Evolutionary conservation across 768 basidiomycete genomes (phyloP).

Genomic region (Xerocomellus dryophilus): DNA sequence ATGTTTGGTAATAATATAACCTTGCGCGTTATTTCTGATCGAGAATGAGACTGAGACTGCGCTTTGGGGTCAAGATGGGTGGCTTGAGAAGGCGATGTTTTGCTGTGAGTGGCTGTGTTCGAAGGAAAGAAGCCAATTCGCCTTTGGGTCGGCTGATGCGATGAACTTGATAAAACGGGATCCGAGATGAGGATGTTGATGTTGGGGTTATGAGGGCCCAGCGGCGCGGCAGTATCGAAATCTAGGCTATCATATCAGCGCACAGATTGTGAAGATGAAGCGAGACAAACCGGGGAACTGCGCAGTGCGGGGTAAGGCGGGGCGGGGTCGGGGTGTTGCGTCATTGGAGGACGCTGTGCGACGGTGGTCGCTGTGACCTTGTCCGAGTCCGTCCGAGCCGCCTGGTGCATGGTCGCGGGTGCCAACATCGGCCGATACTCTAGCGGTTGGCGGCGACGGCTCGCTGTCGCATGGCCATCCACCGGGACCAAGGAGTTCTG

Average conservation of each 20-base stretch:
- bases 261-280: conserved; percentile 2
- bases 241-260: conserved; percentile 18
- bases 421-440: conserved; percentile 6
- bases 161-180: conserved; percentile 11
- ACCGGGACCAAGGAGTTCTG: conserved; percentile 18
- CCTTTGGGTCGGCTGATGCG: conserved; percentile 37
- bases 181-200: conserved; percentile 8
- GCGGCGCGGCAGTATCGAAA: conserved; percentile 5
- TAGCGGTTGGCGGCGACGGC: conserved; percentile 14
- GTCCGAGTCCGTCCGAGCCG: conserved; percentile 4
- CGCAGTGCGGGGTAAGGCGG: conserved; percentile 23
- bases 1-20: conserved; percentile 18
- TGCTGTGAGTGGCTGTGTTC: conserved; percentile 39
- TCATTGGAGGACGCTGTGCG: conserved; percentile 45
- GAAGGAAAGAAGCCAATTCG: conserved; percentile 28
- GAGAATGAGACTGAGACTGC: conserved; percentile 40
- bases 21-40: conserved; percentile 31
- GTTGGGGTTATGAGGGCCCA: conserved; percentile 11
- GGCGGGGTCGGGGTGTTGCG: conserved; percentile 47
- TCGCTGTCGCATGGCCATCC: conserved; percentile 23
- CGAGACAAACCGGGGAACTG: conserved; percentile 20
- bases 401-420: conserved; percentile 2
- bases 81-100: conserved; percentile 28
- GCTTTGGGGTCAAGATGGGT: conserved; percentile 30
- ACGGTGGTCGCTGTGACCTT: conserved; percentile 20